Evolutionary conservation across 2,329 filamentous ascomycete genomes (phyloP).

Genomic region (Alternaria atra): DNA sequence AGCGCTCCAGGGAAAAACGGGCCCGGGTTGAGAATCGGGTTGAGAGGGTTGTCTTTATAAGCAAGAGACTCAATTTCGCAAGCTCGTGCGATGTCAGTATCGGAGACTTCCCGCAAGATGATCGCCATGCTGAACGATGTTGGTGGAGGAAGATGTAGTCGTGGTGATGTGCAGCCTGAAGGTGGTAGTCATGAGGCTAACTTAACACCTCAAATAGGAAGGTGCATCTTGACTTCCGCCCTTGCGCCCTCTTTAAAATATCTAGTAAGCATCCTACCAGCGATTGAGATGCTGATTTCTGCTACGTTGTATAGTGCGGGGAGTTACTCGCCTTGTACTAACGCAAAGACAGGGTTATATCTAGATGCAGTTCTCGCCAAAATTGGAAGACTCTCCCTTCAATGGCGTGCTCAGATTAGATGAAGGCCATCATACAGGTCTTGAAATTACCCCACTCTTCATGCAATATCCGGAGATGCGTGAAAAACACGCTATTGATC

Average conservation of each 20-base stretch:
- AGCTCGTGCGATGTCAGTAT: constrained; percentile 34
- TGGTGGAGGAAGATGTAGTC: not conserved
- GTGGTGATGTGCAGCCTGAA: not conserved
- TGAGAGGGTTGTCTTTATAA: constrained; percentile 28
- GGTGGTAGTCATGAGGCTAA: not conserved
- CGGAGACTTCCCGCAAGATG: constrained; percentile 30
- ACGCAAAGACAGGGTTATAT: too few relatives aligned
- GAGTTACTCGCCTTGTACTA: too few relatives aligned
- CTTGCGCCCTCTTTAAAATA: not conserved
- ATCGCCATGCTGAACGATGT: constrained; percentile 28
- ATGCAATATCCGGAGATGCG: too few relatives aligned
- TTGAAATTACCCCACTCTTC: too few relatives aligned
- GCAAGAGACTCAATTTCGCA: constrained; percentile 34
- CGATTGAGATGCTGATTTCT: not conserved
- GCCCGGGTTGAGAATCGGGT: constrained; percentile 35
- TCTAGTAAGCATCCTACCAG: not conserved
- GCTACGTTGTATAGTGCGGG: not conserved
- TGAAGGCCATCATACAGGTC: too few relatives aligned
- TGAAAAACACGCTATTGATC: too few relatives aligned
- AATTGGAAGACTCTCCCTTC: too few relatives aligned
- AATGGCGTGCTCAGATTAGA: too few relatives aligned
- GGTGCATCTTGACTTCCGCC: not conserved
- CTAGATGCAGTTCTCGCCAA: too few relatives aligned
- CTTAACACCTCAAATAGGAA: not conserved
- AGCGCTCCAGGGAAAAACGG: constrained; percentile 27